phyloP scores from a whole-genome alignment of 2,329 filamentous ascomycete species.

The Diaporthe vaccinii region DNA sequence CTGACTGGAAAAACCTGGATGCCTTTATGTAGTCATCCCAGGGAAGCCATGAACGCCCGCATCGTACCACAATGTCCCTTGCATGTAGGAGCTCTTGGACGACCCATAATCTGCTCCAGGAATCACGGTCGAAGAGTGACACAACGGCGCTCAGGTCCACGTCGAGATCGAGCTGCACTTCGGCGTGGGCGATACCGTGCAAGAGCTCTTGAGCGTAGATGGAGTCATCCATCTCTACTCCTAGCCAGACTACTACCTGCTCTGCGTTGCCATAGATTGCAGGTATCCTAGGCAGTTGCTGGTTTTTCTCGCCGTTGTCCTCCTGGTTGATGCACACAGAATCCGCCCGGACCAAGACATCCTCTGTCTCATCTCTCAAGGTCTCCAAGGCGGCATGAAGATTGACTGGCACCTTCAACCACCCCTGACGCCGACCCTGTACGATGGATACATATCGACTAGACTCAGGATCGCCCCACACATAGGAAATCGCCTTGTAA shows the following conservation, averaged over 20 bases:
- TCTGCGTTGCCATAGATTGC: conserved; percentile 23
- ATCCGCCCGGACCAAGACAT: conserved; percentile 21
- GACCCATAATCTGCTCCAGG: conserved; percentile 26
- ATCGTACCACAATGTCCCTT: neutral
- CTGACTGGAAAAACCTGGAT: neutral
- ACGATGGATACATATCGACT: neutral
- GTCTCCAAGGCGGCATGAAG: neutral
- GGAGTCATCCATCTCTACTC: neutral
- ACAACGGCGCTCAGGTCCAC: neutral
- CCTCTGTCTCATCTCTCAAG: neutral
- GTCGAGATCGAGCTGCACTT: neutral
- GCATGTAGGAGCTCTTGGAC: conserved; percentile 30
- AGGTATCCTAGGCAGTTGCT: conserved; percentile 12
- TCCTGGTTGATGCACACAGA: conserved; percentile 32
- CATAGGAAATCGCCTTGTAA: conserved; percentile 33
- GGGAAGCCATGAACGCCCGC: neutral
- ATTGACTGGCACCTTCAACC: neutral
- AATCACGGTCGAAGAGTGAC: conserved; percentile 20
- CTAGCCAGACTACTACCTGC: conserved; percentile 15
- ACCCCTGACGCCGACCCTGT: neutral
- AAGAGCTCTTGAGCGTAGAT: neutral
- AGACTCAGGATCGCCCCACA: conserved; percentile 15
- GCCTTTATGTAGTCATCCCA: neutral
- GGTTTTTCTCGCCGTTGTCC: neutral
- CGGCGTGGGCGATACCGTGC: neutral